A percentile compares a stretch with the other conserved stretches of the same genome.
phyloP scores from a whole-genome alignment of 1,284 basidiomycete genomes.

The Meira miltonrushii region DNA sequence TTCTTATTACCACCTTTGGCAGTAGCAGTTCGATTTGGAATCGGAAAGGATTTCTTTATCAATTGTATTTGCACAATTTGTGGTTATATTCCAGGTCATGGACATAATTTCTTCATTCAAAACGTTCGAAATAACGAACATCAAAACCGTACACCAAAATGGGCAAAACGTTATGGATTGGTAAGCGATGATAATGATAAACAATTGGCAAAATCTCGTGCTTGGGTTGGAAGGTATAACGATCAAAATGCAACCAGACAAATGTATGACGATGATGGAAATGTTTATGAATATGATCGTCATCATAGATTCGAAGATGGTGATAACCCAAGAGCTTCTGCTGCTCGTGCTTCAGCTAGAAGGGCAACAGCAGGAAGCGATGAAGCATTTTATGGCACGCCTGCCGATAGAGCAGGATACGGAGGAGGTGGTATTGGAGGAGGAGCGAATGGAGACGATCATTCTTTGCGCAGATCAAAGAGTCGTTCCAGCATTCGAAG shows the following conservation, averaged over 20 bases:
- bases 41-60: conserved; percentile 85
- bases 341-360: background rate
- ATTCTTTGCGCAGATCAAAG: background rate
- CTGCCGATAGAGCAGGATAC: background rate
- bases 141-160: conserved; percentile 31
- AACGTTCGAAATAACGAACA: conserved; percentile 43
- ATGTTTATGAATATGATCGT: conserved; percentile 13
- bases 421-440: too few relatives aligned
- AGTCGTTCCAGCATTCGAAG: background rate
- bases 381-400: conserved; percentile 10
- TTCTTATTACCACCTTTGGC: conserved; percentile 57
- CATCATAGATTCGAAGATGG: conserved; percentile 18
- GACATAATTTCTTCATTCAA: conserved; percentile 38
- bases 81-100: conserved; percentile 62
- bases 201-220: conserved; percentile 22
- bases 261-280: conserved; percentile 36
- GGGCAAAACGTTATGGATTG: conserved; percentile 37
- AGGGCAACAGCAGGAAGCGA: background rate
- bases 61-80: conserved; percentile 82
- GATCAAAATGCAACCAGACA: conserved; percentile 23
- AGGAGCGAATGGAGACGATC: background rate
- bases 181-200: conserved; percentile 28
- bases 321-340: conserved; percentile 1
- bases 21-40: conserved; percentile 87
- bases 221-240: conserved; percentile 30